A percentile compares a stretch with the other conserved stretches of the same genome.
Evolutionary conservation across 139 green algal genomes (phyloP).

Genomic region (Auxenochlorella protothecoides): DNA sequence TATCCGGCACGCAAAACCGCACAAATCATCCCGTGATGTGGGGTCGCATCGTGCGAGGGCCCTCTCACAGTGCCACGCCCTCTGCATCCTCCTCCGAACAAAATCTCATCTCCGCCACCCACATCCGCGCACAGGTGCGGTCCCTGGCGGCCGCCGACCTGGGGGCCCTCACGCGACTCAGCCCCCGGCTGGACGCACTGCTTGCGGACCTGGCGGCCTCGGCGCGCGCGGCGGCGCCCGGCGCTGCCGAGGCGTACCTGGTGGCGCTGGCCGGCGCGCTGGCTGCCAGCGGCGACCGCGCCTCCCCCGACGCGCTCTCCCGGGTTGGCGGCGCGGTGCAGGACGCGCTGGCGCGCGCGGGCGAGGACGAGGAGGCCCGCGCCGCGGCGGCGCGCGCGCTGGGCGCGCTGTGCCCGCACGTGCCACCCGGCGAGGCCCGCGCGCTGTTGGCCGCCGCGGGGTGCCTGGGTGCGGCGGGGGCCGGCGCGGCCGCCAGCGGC

Average conservation of each 20-base stretch:
- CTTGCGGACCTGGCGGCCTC: slow-evolving; percentile 25
- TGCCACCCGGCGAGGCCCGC: slow-evolving; percentile 11
- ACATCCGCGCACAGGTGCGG: slow-evolving; percentile 9
- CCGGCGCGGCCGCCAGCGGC: not conserved
- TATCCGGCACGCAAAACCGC: too few species aligned
- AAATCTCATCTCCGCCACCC: not conserved
- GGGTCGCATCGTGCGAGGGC: too few species aligned
- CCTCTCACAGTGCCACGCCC: too few species aligned
- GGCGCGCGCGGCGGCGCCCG: slow-evolving; percentile 11
- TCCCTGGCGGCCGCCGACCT: slow-evolving; percentile 65
- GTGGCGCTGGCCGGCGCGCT: slow-evolving; percentile 50
- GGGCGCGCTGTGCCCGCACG: slow-evolving; percentile 20
- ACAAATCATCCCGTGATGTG: too few species aligned
- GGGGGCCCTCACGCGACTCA: slow-evolving; percentile 61
- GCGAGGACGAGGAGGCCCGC: slow-evolving; percentile 29
- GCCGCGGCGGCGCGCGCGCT: slow-evolving; percentile 17
- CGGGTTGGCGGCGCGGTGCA: slow-evolving; percentile 29
- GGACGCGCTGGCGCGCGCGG: not conserved
- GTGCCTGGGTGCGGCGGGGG: slow-evolving; percentile 5
- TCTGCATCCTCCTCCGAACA: too few species aligned
- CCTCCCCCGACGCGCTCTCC: slow-evolving; percentile 37
- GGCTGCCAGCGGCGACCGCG: slow-evolving; percentile 37
- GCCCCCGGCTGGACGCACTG: slow-evolving; percentile 65
- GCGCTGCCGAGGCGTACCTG: slow-evolving; percentile 50
- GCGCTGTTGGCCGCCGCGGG: slow-evolving; percentile 25